Percentiles rank a stretch among this genome's conserved stretches.
These are phyloP conservation scores for Xenoacremonium recifei DNA, from an alignment of 2,329 filamentous ascomycete species.

Conservation along the genomic window DNA sequence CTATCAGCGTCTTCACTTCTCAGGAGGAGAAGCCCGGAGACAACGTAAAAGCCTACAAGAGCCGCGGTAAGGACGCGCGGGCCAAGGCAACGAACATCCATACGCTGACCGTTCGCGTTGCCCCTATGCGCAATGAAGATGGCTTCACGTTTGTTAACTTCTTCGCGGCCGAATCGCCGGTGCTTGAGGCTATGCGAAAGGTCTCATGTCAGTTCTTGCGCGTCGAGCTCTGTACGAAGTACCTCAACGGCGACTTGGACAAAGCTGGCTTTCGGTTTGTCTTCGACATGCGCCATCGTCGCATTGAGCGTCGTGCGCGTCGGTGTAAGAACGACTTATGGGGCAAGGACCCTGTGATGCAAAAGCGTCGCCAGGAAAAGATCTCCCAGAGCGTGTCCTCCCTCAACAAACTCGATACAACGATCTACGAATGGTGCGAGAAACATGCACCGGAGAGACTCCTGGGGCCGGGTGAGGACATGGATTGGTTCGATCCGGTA, in stretches of 20 bases:
- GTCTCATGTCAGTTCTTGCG: slow-evolving; percentile 36
- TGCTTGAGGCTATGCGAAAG: slow-evolving; percentile 29
- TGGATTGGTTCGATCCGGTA: too few species aligned
- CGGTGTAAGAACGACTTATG: slow-evolving; percentile 9
- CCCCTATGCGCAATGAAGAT: slow-evolving; percentile 20
- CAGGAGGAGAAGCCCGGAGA: slow-evolving; percentile 14
- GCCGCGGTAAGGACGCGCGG: slow-evolving; percentile 4
- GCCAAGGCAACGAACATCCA: slow-evolving; percentile 29
- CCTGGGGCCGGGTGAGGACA: too few species aligned
- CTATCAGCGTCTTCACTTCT: slow-evolving; percentile 35
- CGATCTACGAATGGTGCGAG: not conserved
- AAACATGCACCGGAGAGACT: not conserved
- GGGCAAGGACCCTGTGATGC: slow-evolving; percentile 2
- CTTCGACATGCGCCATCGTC: slow-evolving; percentile 12
- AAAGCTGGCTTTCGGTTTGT: slow-evolving; percentile 3
- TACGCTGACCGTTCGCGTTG: slow-evolving; percentile 42
- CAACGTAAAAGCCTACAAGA: slow-evolving; percentile 8
- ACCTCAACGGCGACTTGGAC: slow-evolving; percentile 10
- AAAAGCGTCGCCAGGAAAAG: not conserved
- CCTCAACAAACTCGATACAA: not conserved
- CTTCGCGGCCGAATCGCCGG: slow-evolving; percentile 27
- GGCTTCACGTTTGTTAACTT: slow-evolving; percentile 37
- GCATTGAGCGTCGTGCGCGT: slow-evolving; percentile 9
- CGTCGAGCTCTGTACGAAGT: slow-evolving; percentile 32
- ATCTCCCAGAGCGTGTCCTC: not conserved